Evolutionary conservation across 805 yeast species (phyloP).

Genomic region (Kuraishia piskuri): DNA sequence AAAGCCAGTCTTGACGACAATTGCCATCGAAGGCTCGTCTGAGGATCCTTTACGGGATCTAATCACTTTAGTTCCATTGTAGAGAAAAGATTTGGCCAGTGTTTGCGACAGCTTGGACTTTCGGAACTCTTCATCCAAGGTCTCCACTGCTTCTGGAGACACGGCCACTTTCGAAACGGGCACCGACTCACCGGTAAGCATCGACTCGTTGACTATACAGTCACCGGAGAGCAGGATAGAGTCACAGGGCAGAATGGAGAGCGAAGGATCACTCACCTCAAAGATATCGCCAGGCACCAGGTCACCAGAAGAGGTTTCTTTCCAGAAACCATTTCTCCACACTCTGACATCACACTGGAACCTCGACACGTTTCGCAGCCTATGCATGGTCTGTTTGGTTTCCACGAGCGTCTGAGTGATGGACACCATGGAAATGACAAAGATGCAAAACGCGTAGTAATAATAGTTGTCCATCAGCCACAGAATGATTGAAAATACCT

Average conservation of each 20-base stretch:
- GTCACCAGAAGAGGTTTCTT: conserved; percentile 62
- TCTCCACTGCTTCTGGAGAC: conserved; percentile 47
- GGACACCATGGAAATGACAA: conserved; percentile 75
- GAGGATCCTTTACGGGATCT: conserved; percentile 63
- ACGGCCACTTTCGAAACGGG: conserved; percentile 84
- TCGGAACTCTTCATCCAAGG: conserved; percentile 46
- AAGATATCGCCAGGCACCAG: conserved; percentile 94
- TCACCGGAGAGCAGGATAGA: conserved; percentile 83
- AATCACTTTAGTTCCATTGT: conserved; percentile 83
- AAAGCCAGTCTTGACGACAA: conserved; percentile 87
- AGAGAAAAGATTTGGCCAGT: conserved; percentile 70
- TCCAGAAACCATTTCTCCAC: conserved; percentile 91
- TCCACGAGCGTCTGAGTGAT: conserved; percentile 78
- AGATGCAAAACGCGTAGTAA: conserved; percentile 90
- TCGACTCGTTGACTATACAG: conserved; percentile 93
- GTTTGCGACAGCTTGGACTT: conserved; percentile 48
- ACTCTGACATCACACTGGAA: conserved; percentile 81
- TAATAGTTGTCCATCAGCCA: conserved; percentile 93
- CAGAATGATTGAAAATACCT: conserved; percentile 79
- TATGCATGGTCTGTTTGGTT: conserved; percentile 63
- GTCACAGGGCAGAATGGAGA: conserved; percentile 78
- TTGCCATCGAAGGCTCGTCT: conserved; percentile 75
- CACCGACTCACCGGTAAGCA: conserved; percentile 97
- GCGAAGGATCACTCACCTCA: conserved; percentile 82
- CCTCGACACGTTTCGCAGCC: conserved; percentile 66